phyloP scores from a whole-genome alignment of 2,329 filamentous ascomycete genomes.

The Beauveria varroae region DNA sequence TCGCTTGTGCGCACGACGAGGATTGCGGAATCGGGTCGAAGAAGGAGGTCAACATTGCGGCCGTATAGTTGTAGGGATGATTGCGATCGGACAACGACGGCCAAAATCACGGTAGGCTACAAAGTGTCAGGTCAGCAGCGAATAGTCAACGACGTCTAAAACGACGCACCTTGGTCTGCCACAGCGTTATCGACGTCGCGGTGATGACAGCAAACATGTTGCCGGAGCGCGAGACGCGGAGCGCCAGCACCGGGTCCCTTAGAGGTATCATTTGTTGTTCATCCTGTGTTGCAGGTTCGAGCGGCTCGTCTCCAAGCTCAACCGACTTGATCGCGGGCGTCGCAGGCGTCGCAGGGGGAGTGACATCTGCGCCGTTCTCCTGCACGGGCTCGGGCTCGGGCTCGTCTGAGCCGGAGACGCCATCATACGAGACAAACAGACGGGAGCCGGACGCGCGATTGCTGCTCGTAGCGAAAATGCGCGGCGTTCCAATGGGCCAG shows the following conservation, averaged over 20 bases:
- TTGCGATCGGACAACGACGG: conserved; percentile 73
- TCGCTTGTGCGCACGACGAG: conserved; percentile 80
- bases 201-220: conserved; percentile 85
- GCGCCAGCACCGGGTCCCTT: conserved; percentile 62
- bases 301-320: conserved; percentile 34
- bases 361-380: conserved; percentile 12
- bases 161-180: conserved; percentile 78
- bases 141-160: background rate
- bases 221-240: conserved; percentile 71
- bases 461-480: conserved; percentile 73
- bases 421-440: conserved; percentile 53
- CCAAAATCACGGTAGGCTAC: conserved; percentile 81
- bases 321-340: conserved; percentile 53
- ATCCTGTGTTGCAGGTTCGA: conserved; percentile 24
- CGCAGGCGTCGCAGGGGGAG: conserved; percentile 36
- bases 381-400: conserved; percentile 22
- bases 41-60: conserved; percentile 71
- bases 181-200: conserved; percentile 76
- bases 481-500: conserved; percentile 81
- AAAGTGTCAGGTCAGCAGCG: conserved; percentile 17
- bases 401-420: conserved; percentile 34
- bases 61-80: conserved; percentile 78
- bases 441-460: conserved; percentile 45
- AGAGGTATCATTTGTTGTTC: conserved; percentile 31
- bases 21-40: conserved; percentile 87